Percentiles rank a stretch among this genome's conserved stretches.
These are phyloP conservation scores for Diaporthe sp. DNA, from an alignment of 2,329 filamentous ascomycete genomes.

Conservation along the genomic window DNA sequence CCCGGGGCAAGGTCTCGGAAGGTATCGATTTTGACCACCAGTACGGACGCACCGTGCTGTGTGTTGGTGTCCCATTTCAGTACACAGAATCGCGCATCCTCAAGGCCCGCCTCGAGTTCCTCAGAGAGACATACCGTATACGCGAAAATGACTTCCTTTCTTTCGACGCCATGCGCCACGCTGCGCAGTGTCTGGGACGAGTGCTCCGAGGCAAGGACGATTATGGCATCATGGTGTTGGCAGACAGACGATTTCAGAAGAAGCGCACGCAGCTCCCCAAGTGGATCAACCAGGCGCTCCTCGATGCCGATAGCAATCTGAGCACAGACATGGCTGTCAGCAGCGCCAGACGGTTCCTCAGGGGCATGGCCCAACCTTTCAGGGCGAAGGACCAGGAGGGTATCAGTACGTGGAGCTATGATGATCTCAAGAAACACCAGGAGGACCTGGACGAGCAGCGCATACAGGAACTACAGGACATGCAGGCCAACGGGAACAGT, in stretches of 20 bases:
- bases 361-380: constrained; percentile 93
- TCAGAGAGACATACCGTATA: constrained; percentile 97
- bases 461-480: constrained; percentile 69
- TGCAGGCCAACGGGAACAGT: constrained; percentile 32
- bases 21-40: constrained; percentile 99
- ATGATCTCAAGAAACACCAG: constrained; percentile 82
- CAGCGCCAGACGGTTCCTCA: constrained; percentile 87
- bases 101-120: constrained; percentile 93
- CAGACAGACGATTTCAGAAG: constrained; percentile 92
- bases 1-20: constrained; percentile 95
- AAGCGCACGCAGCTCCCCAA: constrained; percentile 92
- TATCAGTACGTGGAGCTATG: constrained; percentile 89
- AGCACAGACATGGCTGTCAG: constrained; percentile 96
- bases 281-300: constrained; percentile 92
- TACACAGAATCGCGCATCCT: constrained; percentile 98
- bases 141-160: constrained; percentile 97
- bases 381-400: constrained; percentile 86
- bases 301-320: constrained; percentile 87
- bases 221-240: constrained; percentile 99
- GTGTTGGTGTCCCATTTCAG: constrained; percentile 97
- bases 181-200: constrained; percentile 93
- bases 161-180: constrained; percentile 99
- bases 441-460: constrained; percentile 77
- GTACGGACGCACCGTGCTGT: constrained; percentile 94
- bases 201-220: constrained; percentile 97